These are phyloP conservation scores for Botrytis hyacinthi DNA, from an alignment of 2,329 filamentous ascomycete genomes.

Conservation along the genomic window DNA sequence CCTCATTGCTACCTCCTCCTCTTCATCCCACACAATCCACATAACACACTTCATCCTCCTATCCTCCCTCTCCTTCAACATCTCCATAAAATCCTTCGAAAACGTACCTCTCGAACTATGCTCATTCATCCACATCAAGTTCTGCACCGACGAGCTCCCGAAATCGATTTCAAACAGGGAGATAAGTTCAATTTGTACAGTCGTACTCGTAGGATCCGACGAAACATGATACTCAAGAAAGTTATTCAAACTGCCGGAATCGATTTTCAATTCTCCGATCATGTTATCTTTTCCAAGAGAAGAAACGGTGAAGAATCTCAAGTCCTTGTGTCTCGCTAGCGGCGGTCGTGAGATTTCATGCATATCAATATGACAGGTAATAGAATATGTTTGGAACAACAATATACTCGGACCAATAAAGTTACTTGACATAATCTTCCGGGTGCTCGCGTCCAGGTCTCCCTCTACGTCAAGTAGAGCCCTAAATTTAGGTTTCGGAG, in stretches of 20 bases:
- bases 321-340: not conserved
- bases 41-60: not conserved
- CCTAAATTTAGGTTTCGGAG: fast-evolving
- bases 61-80: not conserved
- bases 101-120: not conserved
- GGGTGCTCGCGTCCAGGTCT: too few relatives aligned
- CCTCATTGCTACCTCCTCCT: not conserved
- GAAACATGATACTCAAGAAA: not conserved
- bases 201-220: fast-evolving
- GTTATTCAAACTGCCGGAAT: not conserved
- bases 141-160: not conserved
- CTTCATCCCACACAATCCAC: not conserved
- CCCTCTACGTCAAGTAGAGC: not conserved
- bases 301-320: not conserved
- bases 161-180: not conserved
- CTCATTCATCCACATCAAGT: not conserved
- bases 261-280: not conserved
- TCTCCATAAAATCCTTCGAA: not conserved
- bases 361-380: not conserved
- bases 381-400: not conserved
- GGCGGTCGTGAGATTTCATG: not conserved
- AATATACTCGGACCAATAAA: not conserved
- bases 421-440: not conserved
- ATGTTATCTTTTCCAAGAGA: not conserved
- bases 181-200: not conserved